Conservation (phyloP, 2,329 filamentous ascomycete species). For the Trichoderma lentiforme region DNA sequence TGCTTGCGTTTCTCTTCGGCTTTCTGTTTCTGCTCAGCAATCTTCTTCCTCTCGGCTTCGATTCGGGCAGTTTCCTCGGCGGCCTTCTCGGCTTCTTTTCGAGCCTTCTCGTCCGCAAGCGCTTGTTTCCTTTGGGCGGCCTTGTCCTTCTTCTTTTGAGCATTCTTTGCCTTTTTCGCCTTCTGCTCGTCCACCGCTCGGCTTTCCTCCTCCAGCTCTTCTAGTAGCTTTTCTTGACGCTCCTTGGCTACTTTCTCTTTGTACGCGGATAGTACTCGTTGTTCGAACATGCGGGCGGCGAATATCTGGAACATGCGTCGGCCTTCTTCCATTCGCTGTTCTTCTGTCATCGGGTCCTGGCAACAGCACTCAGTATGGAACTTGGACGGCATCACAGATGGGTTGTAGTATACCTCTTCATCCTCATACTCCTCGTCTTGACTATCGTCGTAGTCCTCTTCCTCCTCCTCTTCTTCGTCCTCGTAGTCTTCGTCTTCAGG, state of each 20-base stretch:
- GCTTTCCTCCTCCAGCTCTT: conserved; percentile 85
- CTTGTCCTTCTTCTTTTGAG: conserved; percentile 93
- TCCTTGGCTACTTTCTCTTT: conserved; percentile 94
- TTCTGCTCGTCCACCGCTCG: conserved; percentile 73
- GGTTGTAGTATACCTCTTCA: conserved; percentile 64
- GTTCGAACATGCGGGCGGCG: conserved; percentile 98
- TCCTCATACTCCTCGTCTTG: conserved; percentile 70
- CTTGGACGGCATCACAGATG: conserved; percentile 38
- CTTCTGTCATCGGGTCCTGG: conserved; percentile 94
- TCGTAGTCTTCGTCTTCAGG: conserved; percentile 75
- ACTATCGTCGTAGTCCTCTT: conserved; percentile 60
- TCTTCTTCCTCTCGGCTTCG: conserved; percentile 72
- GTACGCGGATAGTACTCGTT: conserved; percentile 93
- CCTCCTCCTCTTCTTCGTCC: conserved; percentile 63
- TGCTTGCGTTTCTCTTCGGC: conserved; percentile 90
- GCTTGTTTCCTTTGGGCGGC: conserved; percentile 83
- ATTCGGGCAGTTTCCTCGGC: conserved; percentile 77
- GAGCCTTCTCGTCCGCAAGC: conserved; percentile 86
- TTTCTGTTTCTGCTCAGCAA: conserved; percentile 75
- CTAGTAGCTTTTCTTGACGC: conserved; percentile 82
- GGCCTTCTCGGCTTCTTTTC: conserved; percentile 82
- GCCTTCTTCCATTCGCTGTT: conserved; percentile 98
- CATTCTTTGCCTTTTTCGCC: conserved; percentile 89
- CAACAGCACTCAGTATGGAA: conserved; percentile 45
- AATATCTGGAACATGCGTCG: conserved; percentile 99